A percentile compares a stretch with the other conserved stretches of the same genome.
These are phyloP conservation scores for Candida sonorensis DNA, from an alignment of 805 yeast species.

Conservation along the genomic window DNA sequence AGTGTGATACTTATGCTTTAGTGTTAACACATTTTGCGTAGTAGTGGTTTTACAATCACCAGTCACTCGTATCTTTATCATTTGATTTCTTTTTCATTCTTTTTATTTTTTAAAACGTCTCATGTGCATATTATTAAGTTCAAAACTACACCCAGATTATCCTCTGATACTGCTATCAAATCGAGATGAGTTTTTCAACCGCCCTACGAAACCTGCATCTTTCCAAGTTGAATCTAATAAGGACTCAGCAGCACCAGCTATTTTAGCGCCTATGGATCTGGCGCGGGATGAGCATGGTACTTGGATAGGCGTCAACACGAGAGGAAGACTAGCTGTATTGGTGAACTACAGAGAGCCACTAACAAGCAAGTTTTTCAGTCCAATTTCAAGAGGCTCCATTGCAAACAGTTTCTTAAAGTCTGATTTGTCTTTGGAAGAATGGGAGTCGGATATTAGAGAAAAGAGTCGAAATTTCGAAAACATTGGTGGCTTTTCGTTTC, in stretches of 20 bases:
- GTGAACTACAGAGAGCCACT: conserved; percentile 62
- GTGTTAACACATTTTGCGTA: too few species aligned
- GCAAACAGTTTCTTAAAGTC: conserved; percentile 34
- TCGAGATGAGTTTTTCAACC: conserved; percentile 74
- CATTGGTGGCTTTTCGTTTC: conserved; percentile 59
- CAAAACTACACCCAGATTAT: conserved; percentile 64
- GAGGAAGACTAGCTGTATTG: conserved; percentile 61
- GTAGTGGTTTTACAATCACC: too few species aligned
- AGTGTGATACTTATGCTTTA: too few species aligned
- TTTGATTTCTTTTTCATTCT: too few species aligned
- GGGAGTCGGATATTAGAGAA: conserved; percentile 33
- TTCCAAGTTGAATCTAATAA: too few species aligned
- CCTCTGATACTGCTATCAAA: conserved; percentile 75
- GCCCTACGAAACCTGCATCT: conserved; percentile 64
- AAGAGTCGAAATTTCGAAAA: conserved; percentile 23
- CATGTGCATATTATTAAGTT: conserved; percentile 80
- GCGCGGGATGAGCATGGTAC: conserved; percentile 76
- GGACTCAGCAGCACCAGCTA: too few species aligned
- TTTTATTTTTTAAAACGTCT: too few species aligned
- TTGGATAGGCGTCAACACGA: conserved; percentile 69
- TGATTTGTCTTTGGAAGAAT: conserved; percentile 29
- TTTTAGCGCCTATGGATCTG: conserved; percentile 74
- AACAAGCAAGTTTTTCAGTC: conserved; percentile 15
- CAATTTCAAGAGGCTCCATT: conserved; percentile 38
- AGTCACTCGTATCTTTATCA: too few species aligned